A percentile compares a stretch with the other conserved stretches of the same genome.
Conservation (phyloP, 352 stramenopile species). For the Globisporangium ultimum region DNA sequence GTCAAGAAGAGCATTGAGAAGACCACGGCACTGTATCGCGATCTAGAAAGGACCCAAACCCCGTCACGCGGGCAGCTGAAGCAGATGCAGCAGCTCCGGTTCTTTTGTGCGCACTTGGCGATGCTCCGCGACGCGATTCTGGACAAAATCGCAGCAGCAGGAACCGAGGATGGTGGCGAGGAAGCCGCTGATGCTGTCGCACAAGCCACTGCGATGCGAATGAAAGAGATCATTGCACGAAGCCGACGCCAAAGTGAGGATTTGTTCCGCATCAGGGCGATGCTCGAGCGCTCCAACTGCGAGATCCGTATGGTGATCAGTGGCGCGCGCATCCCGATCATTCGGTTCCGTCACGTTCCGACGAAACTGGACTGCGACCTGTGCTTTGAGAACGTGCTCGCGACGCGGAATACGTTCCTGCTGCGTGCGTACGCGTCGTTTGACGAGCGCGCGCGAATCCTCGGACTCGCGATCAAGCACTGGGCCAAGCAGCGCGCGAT, state of each 20-base stretch:
- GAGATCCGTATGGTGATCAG: constrained; percentile 61
- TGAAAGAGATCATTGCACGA: constrained; percentile 36
- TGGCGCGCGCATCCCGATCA: constrained; percentile 76
- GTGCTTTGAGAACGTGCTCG: constrained; percentile 83
- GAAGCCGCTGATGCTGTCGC: constrained; percentile 9
- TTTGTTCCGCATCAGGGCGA: constrained; percentile 40
- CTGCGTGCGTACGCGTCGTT: constrained; percentile 72
- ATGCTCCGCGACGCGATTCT: constrained; percentile 31
- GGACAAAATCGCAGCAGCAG: constrained; percentile 15
- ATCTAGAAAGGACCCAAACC: constrained; percentile 17
- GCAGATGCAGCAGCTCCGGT: constrained; percentile 38
- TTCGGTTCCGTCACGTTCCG: constrained; percentile 58
- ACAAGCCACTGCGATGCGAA: constrained; percentile 12
- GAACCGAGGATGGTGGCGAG: constrained; percentile 8
- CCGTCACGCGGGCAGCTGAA: constrained; percentile 13
- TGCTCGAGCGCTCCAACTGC: constrained; percentile 51
- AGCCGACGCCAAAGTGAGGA: constrained; percentile 41
- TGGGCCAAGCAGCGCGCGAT: constrained; percentile 97
- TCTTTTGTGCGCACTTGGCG: constrained; percentile 37
- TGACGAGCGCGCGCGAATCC: constrained; percentile 72
- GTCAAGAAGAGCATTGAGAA: constrained; percentile 51
- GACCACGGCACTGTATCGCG: constrained; percentile 33
- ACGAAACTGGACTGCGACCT: constrained; percentile 74
- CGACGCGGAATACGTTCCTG: constrained; percentile 76
- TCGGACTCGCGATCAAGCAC: constrained; percentile 96